phyloP scores from a whole-genome alignment of 2,329 filamentous ascomycete genomes.

The Orbilia brochopaga region DNA sequence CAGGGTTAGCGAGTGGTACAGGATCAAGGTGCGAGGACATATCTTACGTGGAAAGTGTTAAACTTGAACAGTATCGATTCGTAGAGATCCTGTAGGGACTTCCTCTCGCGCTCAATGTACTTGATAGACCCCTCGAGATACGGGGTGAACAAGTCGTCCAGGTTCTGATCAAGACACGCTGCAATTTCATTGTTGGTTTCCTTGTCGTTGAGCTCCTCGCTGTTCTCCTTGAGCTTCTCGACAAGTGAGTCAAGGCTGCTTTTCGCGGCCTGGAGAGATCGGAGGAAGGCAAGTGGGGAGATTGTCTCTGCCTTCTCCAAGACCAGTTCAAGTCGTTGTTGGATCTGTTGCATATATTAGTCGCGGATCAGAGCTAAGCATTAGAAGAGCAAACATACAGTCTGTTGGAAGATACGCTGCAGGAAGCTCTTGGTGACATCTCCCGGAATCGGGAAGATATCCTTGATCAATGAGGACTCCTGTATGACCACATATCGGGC shows the following conservation, averaged over 20 bases:
- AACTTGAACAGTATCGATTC: slow-evolving; percentile 95
- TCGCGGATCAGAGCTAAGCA: background rate
- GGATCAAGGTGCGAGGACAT: slow-evolving; percentile 38
- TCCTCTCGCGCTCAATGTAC: slow-evolving; percentile 73
- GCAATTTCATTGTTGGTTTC: slow-evolving; percentile 63
- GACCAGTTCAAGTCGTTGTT: slow-evolving; percentile 93
- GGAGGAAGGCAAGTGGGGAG: slow-evolving; percentile 87
- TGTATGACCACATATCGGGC: slow-evolving; percentile 95
- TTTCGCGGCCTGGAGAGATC: slow-evolving; percentile 86
- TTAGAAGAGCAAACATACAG: slow-evolving; percentile 57
- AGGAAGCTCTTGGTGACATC: slow-evolving; percentile 91
- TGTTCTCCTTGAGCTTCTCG: slow-evolving; percentile 77
- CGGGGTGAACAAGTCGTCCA: slow-evolving; percentile 78
- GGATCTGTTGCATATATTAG: slow-evolving; percentile 64
- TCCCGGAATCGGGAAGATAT: slow-evolving; percentile 94
- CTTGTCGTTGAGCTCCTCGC: slow-evolving; percentile 93
- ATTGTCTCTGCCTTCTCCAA: slow-evolving; percentile 91
- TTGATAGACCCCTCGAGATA: slow-evolving; percentile 70
- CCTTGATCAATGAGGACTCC: slow-evolving; percentile 94
- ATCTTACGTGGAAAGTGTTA: slow-evolving; percentile 77
- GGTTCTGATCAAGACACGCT: slow-evolving; percentile 67
- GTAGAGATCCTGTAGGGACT: slow-evolving; percentile 78
- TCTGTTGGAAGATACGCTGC: slow-evolving; percentile 96
- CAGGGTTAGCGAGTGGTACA: slow-evolving; percentile 3
- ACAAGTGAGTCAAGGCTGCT: slow-evolving; percentile 86